Evolutionary conservation across 1,284 basidiomycete species (phyloP).

Genomic region (Tilletia walkeri): DNA sequence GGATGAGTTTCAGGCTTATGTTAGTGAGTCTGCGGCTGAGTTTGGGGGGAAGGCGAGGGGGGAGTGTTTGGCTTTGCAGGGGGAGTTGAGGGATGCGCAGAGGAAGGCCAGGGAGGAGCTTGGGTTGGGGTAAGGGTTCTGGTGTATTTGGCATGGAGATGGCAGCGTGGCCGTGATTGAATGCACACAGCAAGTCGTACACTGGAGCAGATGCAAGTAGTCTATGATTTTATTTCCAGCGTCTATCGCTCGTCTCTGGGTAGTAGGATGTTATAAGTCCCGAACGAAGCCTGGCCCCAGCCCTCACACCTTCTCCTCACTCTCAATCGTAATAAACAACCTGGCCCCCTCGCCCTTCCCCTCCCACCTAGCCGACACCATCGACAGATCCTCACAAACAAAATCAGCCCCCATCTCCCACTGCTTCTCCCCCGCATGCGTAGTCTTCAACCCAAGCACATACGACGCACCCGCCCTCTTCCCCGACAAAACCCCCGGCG

Average conservation of each 20-base stretch:
- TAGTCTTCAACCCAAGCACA: slow-evolving; percentile 47
- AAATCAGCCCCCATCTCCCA: slow-evolving; percentile 45
- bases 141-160: too few species aligned
- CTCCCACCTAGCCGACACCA: slow-evolving; percentile 47
- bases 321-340: slow-evolving; percentile 18
- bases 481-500: slow-evolving; percentile 47
- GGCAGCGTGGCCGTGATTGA: too few species aligned
- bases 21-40: slow-evolving; percentile 20
- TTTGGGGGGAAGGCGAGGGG: not conserved
- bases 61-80: not conserved
- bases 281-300: too few species aligned
- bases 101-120: not conserved
- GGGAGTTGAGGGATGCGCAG: not conserved
- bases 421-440: slow-evolving; percentile 46
- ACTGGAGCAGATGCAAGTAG: too few species aligned
- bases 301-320: not conserved
- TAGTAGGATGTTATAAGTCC: too few species aligned
- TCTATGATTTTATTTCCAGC: too few species aligned
- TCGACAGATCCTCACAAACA: slow-evolving; percentile 47
- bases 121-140: not conserved
- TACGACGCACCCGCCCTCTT: slow-evolving; percentile 45
- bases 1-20: slow-evolving; percentile 51
- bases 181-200: too few species aligned
- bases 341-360: slow-evolving; percentile 28
- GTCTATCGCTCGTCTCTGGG: too few species aligned